A percentile compares a stretch with the other conserved stretches of the same genome.
phyloP scores from a whole-genome alignment of 2,329 filamentous ascomycete genomes.

The Calonectria pteridis region DNA sequence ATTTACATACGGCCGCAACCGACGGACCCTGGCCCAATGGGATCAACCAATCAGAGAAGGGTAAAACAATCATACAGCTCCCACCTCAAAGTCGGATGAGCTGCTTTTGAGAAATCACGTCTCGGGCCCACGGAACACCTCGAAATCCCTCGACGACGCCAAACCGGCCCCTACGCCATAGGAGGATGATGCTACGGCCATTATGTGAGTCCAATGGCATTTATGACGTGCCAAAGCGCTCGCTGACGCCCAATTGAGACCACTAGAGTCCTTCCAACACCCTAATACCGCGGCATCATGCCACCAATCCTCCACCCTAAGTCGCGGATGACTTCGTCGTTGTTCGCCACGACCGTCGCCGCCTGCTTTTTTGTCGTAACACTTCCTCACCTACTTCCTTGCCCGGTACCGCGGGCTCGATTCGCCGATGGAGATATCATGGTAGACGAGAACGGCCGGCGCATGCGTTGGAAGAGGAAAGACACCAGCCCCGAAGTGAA shows the following conservation, averaged over 20 bases:
- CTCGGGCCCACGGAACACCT: constrained; percentile 36
- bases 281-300: constrained; percentile 63
- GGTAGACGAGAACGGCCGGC: constrained; percentile 60
- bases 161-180: constrained; percentile 35
- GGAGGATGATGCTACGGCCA: constrained; percentile 43
- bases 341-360: constrained; percentile 93
- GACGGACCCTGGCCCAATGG: not conserved
- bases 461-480: constrained; percentile 58
- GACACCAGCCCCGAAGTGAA: constrained; percentile 53
- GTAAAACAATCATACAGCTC: constrained; percentile 34
- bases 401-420: constrained; percentile 82
- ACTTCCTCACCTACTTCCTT: constrained; percentile 90
- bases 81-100: constrained; percentile 32
- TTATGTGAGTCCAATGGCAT: constrained; percentile 44
- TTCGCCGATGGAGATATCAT: constrained; percentile 77
- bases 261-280: constrained; percentile 38
- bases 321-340: constrained; percentile 91
- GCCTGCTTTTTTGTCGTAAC: constrained; percentile 93
- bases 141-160: constrained; percentile 45
- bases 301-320: constrained; percentile 92
- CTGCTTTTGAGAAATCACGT: constrained; percentile 37
- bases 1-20: constrained; percentile 18
- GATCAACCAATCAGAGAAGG: constrained; percentile 39
- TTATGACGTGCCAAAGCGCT: constrained; percentile 4
- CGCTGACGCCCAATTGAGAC: constrained; percentile 45